A percentile compares a stretch with the other conserved stretches of the same genome.
Conservation (phyloP, 148 eudicot species). For the Oxyria digyna region DNA sequence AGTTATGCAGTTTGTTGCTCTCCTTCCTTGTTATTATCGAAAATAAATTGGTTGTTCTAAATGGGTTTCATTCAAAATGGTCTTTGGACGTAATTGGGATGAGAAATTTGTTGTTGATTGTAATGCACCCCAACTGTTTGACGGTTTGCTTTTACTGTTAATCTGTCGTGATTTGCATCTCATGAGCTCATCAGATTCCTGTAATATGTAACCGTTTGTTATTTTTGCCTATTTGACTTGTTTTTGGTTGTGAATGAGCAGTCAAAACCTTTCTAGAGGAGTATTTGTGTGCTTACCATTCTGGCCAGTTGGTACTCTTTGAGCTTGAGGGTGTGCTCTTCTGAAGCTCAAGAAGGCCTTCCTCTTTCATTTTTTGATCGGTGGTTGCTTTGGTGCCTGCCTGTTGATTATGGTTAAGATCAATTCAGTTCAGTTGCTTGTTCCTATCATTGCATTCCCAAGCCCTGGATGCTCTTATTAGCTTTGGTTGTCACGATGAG, state of each 20-base stretch:
- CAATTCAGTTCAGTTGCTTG: slow-evolving; percentile 6
- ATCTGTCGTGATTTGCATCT: background rate
- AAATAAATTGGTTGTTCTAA: background rate
- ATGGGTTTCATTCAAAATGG: background rate
- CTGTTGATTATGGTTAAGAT: slow-evolving; percentile 85
- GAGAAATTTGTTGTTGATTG: background rate
- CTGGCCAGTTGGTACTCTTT: slow-evolving; percentile 50
- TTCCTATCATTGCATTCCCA: slow-evolving; percentile 4
- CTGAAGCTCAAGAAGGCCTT: slow-evolving; percentile 13
- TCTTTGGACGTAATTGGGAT: background rate
- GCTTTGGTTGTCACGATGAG: background rate
- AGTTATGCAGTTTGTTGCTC: background rate
- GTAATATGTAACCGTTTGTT: background rate
- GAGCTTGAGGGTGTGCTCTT: slow-evolving; percentile 23
- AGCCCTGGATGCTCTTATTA: background rate
- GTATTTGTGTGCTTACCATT: slow-evolving; percentile 30
- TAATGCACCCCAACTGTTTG: slow-evolving; percentile 4
- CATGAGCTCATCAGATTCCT: background rate
- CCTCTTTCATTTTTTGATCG: slow-evolving; percentile 25
- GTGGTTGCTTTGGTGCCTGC: slow-evolving; percentile 45
- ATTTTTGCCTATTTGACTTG: background rate
- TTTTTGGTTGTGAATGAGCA: slow-evolving; percentile 1
- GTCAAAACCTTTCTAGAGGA: slow-evolving; percentile 28
- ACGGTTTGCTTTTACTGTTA: background rate
- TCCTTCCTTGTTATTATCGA: background rate